Evolutionary conservation across 352 stramenopile genomes (phyloP).

Genomic region (Globisporangium radiosum): DNA sequence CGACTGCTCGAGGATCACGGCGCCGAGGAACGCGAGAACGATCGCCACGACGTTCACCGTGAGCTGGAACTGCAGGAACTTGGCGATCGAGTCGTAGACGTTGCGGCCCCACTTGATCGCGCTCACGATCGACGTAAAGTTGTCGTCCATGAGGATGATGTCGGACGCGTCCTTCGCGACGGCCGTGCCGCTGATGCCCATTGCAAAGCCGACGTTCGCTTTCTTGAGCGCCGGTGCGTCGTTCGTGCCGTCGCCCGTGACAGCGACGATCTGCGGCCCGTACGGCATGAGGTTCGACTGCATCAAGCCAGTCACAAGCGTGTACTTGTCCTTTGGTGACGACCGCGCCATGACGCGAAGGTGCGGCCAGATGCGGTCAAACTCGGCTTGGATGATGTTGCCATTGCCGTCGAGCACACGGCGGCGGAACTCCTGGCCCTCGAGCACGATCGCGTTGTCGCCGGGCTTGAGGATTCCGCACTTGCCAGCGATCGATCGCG

Average conservation of each 20-base stretch:
- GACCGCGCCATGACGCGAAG: constrained; percentile 90
- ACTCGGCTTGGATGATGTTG: constrained; percentile 78
- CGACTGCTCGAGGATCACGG: constrained; percentile 68
- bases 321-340: constrained; percentile 96
- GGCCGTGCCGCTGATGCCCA: constrained; percentile 95
- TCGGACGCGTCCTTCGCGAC: constrained; percentile 95
- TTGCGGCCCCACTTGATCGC: constrained; percentile 95
- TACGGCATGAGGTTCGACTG: constrained; percentile 71
- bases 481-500: constrained; percentile 66
- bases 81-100: constrained; percentile 96
- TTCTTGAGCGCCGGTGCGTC: constrained; percentile 95
- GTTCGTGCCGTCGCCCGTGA: constrained; percentile 97
- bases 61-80: constrained; percentile 98
- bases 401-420: constrained; percentile 60
- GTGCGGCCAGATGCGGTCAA: constrained; percentile 90
- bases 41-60: constrained; percentile 96
- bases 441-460: constrained; percentile 57
- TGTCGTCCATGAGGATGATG: constrained; percentile 96
- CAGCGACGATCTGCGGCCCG: constrained; percentile 88
- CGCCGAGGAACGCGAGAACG: constrained; percentile 87
- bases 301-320: constrained; percentile 92
- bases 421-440: constrained; percentile 57
- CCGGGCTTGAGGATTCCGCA: constrained; percentile 57
- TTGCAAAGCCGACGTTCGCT: constrained; percentile 96
- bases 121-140: constrained; percentile 95